Evolutionary conservation across 2,329 filamentous ascomycete genomes (phyloP), one percentile per base, ranked within the genome.

Genomic region (Xylariaceae sp.): DNA sequence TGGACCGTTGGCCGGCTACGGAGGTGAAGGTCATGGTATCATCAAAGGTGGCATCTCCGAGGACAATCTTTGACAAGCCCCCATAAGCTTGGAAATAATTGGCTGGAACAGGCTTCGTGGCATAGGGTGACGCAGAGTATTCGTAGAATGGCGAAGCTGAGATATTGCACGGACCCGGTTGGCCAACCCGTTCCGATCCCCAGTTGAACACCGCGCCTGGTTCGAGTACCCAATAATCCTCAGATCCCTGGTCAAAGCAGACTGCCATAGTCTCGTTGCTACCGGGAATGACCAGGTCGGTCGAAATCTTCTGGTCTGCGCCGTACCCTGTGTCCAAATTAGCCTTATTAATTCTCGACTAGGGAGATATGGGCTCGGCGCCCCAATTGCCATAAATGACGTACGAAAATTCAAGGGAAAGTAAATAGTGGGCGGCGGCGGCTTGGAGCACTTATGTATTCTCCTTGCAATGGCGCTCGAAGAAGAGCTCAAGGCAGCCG

Each of bases 21-120:
- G 58, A 64, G 43, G 46, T 36, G 45, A 69, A 69, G n/a, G 45
- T 61, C 31, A 69, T 58, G 2, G 67, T 69, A 55, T 69, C 67
- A 29, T 67, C 64, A 31, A 67, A 43, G 24, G 56, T 41, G 1
- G 51, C 31, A n/a, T 56, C 6, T 28, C 62, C 62, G 0, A 14
- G 11, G 34, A 63, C 49, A 29, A 60, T 48, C 60, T 69, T 69
- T 33, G 52, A 44, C 28, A 47, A 39, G 29, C 44, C 55, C 16
- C 64, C 63, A 28, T 67, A 70, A 12, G 24, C 54, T 34, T 61
- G 62, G 4, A 51, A 26, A 19, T 49, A 46, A 2, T 46, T 14
- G 16, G 44, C 47, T 9, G 33, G 34, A 9, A 24, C 58, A 3
- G 45, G 47, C n/a, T 50, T 41, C 21, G 52, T 46, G n/a, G 48